Conservation (phyloP, 768 basidiomycete species). For the Russula earlei region DNA sequence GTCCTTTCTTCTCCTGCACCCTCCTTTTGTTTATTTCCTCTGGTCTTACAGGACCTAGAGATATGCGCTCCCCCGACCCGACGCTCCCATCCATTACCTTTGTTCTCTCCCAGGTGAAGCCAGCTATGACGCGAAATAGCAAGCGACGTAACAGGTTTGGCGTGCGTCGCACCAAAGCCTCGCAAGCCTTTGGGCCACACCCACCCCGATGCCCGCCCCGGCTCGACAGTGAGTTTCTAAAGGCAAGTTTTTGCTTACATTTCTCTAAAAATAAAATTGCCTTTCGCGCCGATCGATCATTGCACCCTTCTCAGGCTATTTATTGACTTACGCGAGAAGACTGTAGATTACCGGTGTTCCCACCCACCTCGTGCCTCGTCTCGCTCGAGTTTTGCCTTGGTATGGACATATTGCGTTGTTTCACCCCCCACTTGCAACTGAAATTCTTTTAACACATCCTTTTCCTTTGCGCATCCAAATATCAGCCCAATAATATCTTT, state of each 20-base stretch:
- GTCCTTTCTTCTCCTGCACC: neutral
- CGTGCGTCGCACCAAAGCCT: conserved; percentile 3
- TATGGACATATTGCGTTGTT: neutral
- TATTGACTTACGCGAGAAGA: conserved; percentile 9
- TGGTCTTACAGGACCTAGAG: neutral
- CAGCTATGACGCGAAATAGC: neutral
- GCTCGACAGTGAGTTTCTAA: conserved; percentile 16
- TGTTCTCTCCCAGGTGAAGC: conserved; percentile 11
- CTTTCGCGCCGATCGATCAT: neutral
- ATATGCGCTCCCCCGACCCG: conserved; percentile 15
- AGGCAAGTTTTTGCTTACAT: neutral
- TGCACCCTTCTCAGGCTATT: neutral
- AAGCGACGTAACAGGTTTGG: neutral
- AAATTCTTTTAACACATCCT: neutral
- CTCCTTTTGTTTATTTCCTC: neutral
- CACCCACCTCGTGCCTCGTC: conserved; percentile 7
- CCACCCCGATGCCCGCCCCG: conserved; percentile 18
- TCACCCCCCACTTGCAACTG: no score
- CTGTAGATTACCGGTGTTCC: conserved; percentile 17
- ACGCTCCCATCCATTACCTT: conserved; percentile 19
- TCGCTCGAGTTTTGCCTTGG: conserved; percentile 20
- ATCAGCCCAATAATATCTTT: conserved; percentile 18
- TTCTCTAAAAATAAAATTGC: neutral
- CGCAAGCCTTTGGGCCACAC: conserved; percentile 11
- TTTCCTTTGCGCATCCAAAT: no score